Conservation (phyloP, 2,329 filamentous ascomycete species). For the Penicillium sp. region DNA sequence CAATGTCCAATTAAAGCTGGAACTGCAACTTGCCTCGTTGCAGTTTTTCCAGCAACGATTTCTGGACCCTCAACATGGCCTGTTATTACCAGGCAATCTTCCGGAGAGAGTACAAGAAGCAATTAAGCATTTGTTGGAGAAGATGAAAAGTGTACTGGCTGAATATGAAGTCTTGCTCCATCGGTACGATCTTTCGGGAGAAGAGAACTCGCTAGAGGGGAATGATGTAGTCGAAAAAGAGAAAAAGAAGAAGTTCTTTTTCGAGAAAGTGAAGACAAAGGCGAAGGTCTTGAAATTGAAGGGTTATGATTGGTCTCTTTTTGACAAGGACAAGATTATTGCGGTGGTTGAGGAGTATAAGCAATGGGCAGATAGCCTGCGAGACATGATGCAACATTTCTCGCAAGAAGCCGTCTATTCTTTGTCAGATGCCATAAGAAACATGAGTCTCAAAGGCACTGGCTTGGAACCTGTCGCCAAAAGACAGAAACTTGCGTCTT, state of each 20-base stretch:
- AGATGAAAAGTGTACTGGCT: conserved; percentile 21
- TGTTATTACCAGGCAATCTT: conserved; percentile 22
- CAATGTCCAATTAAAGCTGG: conserved; percentile 22
- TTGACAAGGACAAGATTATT: conserved; percentile 27
- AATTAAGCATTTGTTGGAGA: conserved; percentile 20
- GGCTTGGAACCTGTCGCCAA: conserved; percentile 24
- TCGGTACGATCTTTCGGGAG: conserved; percentile 20
- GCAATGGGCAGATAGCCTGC: conserved; percentile 23
- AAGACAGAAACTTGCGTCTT: conserved; percentile 19
- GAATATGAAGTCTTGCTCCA: conserved; percentile 22
- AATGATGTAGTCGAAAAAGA: conserved; percentile 11
- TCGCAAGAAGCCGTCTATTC: conserved; percentile 22
- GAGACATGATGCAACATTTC: conserved; percentile 28
- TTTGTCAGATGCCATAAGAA: conserved; percentile 12
- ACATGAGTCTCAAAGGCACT: conserved; percentile 19
- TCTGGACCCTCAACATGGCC: conserved; percentile 22
- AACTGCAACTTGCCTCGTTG: conserved; percentile 23
- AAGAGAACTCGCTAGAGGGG: conserved; percentile 11
- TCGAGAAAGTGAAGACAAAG: conserved; percentile 22
- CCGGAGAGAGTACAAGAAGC: conserved; percentile 19
- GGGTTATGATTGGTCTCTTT: conserved; percentile 29
- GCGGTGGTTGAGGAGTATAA: conserved; percentile 23
- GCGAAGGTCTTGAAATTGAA: conserved; percentile 23
- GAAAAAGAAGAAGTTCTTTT: conserved; percentile 20
- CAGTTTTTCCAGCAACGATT: conserved; percentile 23